Conservation (phyloP, 2,329 filamentous ascomycete species). For the Aspergillus tubingensis region DNA sequence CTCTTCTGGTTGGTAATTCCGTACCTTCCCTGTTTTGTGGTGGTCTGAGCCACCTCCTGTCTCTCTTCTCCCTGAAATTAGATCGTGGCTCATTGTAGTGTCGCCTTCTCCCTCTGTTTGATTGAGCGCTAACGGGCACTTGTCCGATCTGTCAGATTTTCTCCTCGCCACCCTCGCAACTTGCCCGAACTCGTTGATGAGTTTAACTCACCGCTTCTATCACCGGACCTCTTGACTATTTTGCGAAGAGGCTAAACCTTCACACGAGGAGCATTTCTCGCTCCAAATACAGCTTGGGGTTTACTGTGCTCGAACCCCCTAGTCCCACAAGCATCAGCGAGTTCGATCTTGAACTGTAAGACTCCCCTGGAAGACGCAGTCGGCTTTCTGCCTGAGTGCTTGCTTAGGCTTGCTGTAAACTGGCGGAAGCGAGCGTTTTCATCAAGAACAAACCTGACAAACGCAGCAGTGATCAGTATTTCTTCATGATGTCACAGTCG, state of each 20-base stretch:
- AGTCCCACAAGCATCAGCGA: neutral
- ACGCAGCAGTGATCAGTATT: slow-evolving; percentile 55
- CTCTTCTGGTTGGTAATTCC: neutral
- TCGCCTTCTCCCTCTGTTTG: neutral
- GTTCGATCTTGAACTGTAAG: slow-evolving; percentile 23
- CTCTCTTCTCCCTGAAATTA: neutral
- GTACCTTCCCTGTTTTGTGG: slow-evolving; percentile 2
- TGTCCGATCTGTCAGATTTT: neutral
- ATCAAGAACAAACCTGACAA: slow-evolving; percentile 71
- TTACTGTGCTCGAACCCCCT: neutral
- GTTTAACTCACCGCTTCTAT: neutral
- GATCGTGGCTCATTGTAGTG: neutral
- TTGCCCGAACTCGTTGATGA: slow-evolving; percentile 5
- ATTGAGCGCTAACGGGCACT: neutral
- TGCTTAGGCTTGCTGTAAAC: slow-evolving; percentile 32
- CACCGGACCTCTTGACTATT: neutral
- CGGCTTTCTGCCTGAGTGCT: slow-evolving; percentile 13
- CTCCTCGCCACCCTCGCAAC: neutral
- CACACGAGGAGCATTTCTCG: neutral
- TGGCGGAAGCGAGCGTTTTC: slow-evolving; percentile 61
- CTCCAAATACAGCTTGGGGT: neutral
- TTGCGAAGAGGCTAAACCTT: neutral
- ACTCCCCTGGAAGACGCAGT: slow-evolving; percentile 15
- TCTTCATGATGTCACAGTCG: slow-evolving; percentile 52
- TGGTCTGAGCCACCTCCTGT: slow-evolving; percentile 9